Evolutionary conservation across 805 yeast species (phyloP), one percentile per base, ranked within the genome.

Genomic region (Kluyveromyces siamensis): DNA sequence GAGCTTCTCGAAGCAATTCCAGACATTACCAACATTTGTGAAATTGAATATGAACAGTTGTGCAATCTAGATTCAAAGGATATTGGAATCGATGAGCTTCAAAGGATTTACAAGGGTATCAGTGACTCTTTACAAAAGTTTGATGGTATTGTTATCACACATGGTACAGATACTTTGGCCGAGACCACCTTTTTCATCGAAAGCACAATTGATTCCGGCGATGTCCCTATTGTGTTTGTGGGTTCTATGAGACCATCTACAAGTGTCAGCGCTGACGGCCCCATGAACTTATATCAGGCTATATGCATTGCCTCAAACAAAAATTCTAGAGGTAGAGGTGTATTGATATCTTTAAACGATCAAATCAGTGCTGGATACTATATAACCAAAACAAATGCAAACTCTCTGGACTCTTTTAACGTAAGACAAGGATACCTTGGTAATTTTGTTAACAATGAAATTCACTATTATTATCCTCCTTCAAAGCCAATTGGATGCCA

Each of bases 241-340:
- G 89, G 89, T 1, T 77, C 84, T 6, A 83, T 83, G 89, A 73
- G 87, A 58, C 89, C 89, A 0, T 76, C 84, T 8, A 79, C 85
- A 2, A 78, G 83, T 38, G 75, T 83, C 39, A 79, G 84, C 2
- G 80, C 85, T 1, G 89, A 83, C 60, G 87, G 87, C 2, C 82
- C 85, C 6, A 81, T 82, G 80, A 83, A 83, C 62, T 65, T 83
- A 51, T 82, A 81, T 58, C 86, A 83, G 56, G 85, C 87, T 1
- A 80, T 81, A 44, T 76, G 77, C 14, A 80, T 82, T 30, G 84
- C 88, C 2, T 70, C 84, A 0, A 66, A 72, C 53, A 61, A 65
- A 27, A 70, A 73, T 48, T 73, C 83, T 14, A 59, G 71, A 40
- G 75, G 78, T 21, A 70, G 89, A 55, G 84, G 87, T 27, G 76